Conservation (phyloP, 2,329 filamentous ascomycete genomes). For the Aspergillus sp. region DNA sequence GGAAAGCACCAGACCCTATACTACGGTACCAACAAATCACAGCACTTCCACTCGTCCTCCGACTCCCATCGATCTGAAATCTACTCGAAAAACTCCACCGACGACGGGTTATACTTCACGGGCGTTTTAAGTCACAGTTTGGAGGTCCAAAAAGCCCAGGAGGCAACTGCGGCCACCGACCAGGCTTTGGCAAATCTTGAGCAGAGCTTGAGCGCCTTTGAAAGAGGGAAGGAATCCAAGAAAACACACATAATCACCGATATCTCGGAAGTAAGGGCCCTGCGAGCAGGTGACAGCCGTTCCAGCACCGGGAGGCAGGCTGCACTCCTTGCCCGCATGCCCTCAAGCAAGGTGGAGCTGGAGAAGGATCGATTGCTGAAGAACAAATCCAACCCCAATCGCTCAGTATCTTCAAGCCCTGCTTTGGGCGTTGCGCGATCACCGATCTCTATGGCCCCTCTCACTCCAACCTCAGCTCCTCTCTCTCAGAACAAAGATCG, state of each 20-base stretch:
- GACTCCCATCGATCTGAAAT: constrained; percentile 59
- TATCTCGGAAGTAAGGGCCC: constrained; percentile 37
- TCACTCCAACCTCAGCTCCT: constrained; percentile 46
- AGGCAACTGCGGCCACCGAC: constrained; percentile 57
- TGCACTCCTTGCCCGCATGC: constrained; percentile 29
- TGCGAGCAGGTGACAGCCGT: constrained; percentile 36
- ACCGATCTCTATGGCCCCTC: constrained; percentile 34
- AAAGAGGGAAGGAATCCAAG: constrained; percentile 62
- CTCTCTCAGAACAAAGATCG: constrained; percentile 37
- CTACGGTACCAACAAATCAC: constrained; percentile 58
- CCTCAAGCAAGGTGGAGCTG: constrained; percentile 39
- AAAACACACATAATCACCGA: constrained; percentile 46
- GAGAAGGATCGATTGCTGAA: constrained; percentile 45
- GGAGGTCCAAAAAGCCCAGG: constrained; percentile 54
- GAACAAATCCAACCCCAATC: constrained; percentile 28
- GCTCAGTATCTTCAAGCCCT: constrained; percentile 45
- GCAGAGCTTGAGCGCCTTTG: constrained; percentile 58
- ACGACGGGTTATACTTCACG: constrained; percentile 53
- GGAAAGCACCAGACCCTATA: constrained; percentile 56
- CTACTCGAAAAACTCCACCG: constrained; percentile 48
- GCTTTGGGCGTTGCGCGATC: constrained; percentile 38
- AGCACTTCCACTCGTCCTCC: constrained; percentile 53
- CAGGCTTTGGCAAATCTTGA: constrained; percentile 60
- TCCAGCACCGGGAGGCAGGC: constrained; percentile 31
- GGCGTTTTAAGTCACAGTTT: constrained; percentile 60